Base-by-base conservation (phyloP, 768 basidiomycete genomes). In the Boletus sp. region DNA sequence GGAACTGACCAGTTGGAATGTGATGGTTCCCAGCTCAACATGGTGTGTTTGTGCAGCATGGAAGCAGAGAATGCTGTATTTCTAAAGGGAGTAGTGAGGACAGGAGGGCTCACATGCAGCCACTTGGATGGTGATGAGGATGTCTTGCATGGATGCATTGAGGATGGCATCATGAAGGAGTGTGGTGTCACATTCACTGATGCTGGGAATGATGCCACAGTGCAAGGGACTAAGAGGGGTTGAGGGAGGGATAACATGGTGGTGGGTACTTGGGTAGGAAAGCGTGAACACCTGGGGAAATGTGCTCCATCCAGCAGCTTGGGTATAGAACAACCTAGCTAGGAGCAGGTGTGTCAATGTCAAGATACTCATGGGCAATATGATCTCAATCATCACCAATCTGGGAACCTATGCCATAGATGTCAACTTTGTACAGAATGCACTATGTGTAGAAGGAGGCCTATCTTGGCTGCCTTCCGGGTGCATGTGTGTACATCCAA, bases 261-360 rank as follows among this genome's bases (percentile, higher is more conserved):
- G n/a, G n/a, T 42, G 40, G 28, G 20, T 12, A 11, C 50, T 32
- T 32, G 46, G 35, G 15, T 17, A 44, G 8, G 63, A 52, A n/a
- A 67, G 42, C 5, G 47, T 2, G 11, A 60, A 65, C 0, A 58
- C 65, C 10, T 59, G 46, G 29, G 68, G 28, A 39, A 44, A 40
- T 3, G 63, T 58, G 17, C 6, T 11, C 56, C 56, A 62, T 18
- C 56, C 58, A 2, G 29, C 2, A 3, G n/a, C 9, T n/a, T 7
- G 10, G 14, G 35, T 41, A 30, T 29, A 51, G 35, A 50, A 41
- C 1, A 58, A 56, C 35, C 32, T 18, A 10, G 60, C 52, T 4
- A 68, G 30, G 1, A 67, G 17, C 6, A 67, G 33, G 52, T 67
- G 63, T 3, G 66, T 65, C 15, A 58, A 65, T 6, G 66, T 67